Evolutionary conservation across 208 protist genomes (phyloP), one percentile per base, ranked within the genome.

Genomic region (Phytomonas sp.): DNA sequence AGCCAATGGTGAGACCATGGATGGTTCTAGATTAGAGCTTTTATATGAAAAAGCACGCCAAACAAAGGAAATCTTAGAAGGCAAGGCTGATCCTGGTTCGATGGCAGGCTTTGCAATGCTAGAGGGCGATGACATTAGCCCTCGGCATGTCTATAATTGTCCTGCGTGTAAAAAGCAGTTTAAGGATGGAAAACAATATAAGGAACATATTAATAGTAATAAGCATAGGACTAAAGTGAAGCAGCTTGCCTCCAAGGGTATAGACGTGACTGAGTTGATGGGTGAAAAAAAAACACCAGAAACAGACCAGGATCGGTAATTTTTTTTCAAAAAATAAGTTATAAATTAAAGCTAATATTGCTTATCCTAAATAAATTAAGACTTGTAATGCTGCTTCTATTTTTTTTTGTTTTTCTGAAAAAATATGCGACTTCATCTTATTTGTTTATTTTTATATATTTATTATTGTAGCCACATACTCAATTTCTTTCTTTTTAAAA

Each of bases 161-260:
- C 79, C 82, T 16, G 87, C 87, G 4, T 97, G 92, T 74, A 94
- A 94, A 67, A 97, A 97, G 72, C 77, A 80, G 62, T 95, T 94
- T 77, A 92, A 92, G 68, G 83, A 78, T 29, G 78, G 80, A 31
- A 87, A 82, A n/a, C 88, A 93, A 77, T 94, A 81, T 68, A 92
- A 86, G 40, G 89, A 94, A 68, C 92, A 97, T 73, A 66, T 95
- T 32, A 83, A 89, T 67, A 95, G 89, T 70, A 87, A 75, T 65
- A 97, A 97, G 71, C 92, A 97, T 71, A 94, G 92, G 70, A 85
- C 87, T 29, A 92, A 89, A 77, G 65, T 95, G 67, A 90, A 91
- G 78, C 88, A 96, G 66, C 72, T 94, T 6, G 78, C 87, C 0
- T 77, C 83, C 0, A 96, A 96, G 67, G 86, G 87, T 32, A 87